These are phyloP conservation scores for Thelonectria olida DNA, from an alignment of 2,329 filamentous ascomycete genomes.

Conservation along the genomic window DNA sequence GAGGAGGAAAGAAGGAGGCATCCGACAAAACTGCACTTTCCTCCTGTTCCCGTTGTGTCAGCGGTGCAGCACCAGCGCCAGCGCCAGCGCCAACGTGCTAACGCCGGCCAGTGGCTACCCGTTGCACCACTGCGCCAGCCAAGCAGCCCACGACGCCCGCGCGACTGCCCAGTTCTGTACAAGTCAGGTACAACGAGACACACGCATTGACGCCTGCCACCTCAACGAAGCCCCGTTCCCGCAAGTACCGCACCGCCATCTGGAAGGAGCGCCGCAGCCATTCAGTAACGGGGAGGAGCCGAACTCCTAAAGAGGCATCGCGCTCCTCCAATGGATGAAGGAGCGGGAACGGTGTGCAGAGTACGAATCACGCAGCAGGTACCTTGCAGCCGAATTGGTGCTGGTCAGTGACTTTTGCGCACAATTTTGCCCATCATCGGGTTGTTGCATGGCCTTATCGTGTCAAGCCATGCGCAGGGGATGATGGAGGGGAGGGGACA, in stretches of 20 bases:
- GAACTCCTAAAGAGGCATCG: background rate
- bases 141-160: background rate
- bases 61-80: background rate
- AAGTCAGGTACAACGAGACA: background rate
- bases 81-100: background rate
- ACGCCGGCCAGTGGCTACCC: background rate
- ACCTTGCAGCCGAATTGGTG: background rate
- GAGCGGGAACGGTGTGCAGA: no score
- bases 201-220: no score
- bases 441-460: conserved; percentile 34
- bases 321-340: background rate
- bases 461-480: conserved; percentile 36
- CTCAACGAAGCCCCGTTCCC: no score
- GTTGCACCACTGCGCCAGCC: conserved; percentile 7
- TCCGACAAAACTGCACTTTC: background rate
- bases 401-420: conserved; percentile 11
- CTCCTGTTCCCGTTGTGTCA: background rate
- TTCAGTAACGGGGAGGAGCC: conserved; percentile 8
- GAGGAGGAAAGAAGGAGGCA: conserved; percentile 27
- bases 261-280: background rate
- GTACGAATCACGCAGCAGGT: no score
- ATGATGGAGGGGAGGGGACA: conserved; percentile 10
- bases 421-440: conserved; percentile 14
- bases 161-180: background rate
- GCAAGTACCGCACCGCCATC: no score